phyloP scores from a whole-genome alignment of 805 yeast species.

The Wickerhamiella occidentalis region DNA sequence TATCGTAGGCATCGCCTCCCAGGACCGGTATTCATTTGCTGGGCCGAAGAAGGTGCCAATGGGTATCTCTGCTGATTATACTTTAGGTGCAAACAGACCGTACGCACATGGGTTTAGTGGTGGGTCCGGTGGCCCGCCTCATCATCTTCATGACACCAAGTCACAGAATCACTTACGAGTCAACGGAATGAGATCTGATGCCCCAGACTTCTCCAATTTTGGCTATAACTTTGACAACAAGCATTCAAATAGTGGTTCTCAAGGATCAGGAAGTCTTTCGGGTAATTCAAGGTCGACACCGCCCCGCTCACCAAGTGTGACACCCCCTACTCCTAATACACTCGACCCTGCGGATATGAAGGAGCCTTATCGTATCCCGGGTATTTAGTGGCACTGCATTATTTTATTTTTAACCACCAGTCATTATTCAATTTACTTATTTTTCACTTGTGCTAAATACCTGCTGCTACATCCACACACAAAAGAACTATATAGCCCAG shows the following conservation, averaged over 20 bases:
- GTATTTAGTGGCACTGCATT: not conserved
- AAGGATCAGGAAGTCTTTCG: constrained; percentile 4
- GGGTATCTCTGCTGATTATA: constrained; percentile 10
- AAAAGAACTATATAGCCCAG: too few species aligned
- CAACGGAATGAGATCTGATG: not conserved
- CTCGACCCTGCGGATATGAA: constrained; percentile 1
- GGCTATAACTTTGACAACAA: constrained; percentile 4
- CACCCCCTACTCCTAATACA: constrained; percentile 15
- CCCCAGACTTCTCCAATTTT: constrained; percentile 22
- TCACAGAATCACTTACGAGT: not conserved
- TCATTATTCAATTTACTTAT: not conserved
- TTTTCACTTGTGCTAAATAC: not conserved
- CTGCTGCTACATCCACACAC: too few species aligned
- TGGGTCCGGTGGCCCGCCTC: not conserved
- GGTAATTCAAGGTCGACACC: constrained; percentile 14
- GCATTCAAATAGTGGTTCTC: constrained; percentile 8
- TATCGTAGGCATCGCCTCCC: constrained; percentile 19
- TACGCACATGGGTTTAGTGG: constrained; percentile 13
- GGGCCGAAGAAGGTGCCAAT: constrained; percentile 11
- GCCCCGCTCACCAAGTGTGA: constrained; percentile 14
- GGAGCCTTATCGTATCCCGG: constrained; percentile 4
- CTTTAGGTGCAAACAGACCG: constrained; percentile 7
- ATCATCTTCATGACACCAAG: not conserved
- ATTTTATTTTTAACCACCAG: not conserved
- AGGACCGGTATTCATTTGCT: constrained; percentile 25